Conservation (phyloP, 352 stramenopile genomes). For the Globisporangium cystogenes region DNA sequence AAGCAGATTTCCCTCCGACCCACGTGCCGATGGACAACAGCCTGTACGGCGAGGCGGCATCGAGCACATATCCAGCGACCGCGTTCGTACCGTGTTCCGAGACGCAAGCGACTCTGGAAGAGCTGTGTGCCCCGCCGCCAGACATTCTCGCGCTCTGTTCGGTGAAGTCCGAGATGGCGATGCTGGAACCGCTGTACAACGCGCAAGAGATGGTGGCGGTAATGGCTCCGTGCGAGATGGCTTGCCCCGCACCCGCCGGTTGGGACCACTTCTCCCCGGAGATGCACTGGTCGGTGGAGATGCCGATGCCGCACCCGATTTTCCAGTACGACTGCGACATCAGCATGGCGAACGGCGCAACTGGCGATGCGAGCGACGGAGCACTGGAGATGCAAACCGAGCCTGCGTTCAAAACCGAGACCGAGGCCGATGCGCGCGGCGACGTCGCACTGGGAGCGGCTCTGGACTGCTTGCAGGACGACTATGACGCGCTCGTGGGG, state of each 20-base stretch:
- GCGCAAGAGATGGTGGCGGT: neutral
- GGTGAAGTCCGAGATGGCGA: conserved; percentile 4
- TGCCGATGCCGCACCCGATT: conserved; percentile 1
- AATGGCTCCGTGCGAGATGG: conserved; percentile 2
- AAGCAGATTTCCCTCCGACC: neutral
- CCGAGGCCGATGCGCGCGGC: neutral
- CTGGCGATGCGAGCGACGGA: neutral
- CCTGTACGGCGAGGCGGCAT: neutral
- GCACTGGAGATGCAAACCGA: conserved; percentile 1
- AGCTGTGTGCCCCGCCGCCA: conserved; percentile 2
- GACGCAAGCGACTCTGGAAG: conserved; percentile 2
- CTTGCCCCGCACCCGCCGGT: conserved; percentile 1
- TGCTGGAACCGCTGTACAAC: conserved; percentile 1
- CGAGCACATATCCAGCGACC: conserved; percentile 1
- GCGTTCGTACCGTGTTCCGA: conserved; percentile 3
- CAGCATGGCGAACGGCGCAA: neutral
- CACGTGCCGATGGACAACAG: neutral
- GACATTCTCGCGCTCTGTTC: neutral
- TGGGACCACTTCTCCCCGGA: conserved; percentile 5
- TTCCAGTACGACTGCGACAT: neutral
- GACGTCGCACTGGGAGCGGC: neutral
- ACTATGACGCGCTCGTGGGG: conserved; percentile 8
- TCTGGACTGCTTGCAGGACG: conserved; percentile 1
- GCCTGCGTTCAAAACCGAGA: neutral
- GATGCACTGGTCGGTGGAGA: neutral